Base-by-base conservation (phyloP, 345 rosid species). In the Angophora floribunda region DNA sequence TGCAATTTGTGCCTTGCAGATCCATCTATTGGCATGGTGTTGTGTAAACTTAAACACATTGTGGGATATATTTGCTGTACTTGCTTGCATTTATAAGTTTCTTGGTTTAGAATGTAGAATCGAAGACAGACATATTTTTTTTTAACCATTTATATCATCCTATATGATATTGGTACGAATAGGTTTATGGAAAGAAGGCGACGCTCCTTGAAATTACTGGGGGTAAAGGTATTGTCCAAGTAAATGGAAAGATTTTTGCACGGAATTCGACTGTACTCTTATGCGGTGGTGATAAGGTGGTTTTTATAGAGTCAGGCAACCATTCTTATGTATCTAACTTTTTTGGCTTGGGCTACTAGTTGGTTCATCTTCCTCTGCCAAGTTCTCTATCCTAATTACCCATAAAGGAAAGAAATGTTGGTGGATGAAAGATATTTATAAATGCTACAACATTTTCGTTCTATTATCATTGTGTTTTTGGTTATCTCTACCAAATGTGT, bases 271-370 rank as follows among this genome's bases (percentile, higher is more conserved):
- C 87, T 55, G 90, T 95, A 88, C 88, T 92, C 78, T 90, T 98
- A 52, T 93, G 92, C 51, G 99, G 97, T 90, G 99, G 99, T 13
- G 99, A 98, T 89, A 99, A 98, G 91, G 92, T 98, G 90, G 90
- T 97, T 91, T 98, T 98, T 89, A 93, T 93, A 88, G 86, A 92
- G 59, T 85, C 94, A 12, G 97, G 94, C 75, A 96, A 94, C 91
- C 97, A 98, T 93, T 94, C 99, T 88, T 98, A 98, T 90, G 99
- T 98, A 98, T 98, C 99, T 12, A 36, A 86, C 47, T 52, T 53
- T 86, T 52, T 53, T 32, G 67, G 67, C 67, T 86, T 51, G 52
- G 55, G n/a, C 57, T 65, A 87, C 55, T 52, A n/a, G 45, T 13
- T 49, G 44, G 45, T 65, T 26, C 14, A 87, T 45, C 52, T 87